phyloP scores from a whole-genome alignment of 108 stramenopile genomes.

The Cyclostephanos tholiformis region DNA sequence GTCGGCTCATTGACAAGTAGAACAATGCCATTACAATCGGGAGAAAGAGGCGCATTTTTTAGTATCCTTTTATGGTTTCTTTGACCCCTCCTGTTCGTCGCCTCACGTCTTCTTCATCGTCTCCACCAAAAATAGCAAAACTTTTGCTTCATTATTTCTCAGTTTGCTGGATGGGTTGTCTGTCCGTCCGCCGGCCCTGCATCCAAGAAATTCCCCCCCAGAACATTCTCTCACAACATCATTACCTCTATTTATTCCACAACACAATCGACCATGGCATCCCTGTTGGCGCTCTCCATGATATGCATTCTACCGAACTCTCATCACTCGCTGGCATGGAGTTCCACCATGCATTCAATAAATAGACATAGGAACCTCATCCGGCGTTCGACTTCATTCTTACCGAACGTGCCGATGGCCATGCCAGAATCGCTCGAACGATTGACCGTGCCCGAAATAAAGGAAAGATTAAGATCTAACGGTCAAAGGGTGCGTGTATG shows the following conservation, averaged over 20 bases:
- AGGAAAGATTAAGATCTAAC: constrained; percentile 17
- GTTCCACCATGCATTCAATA: neutral
- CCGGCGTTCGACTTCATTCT: neutral
- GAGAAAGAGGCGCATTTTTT: neutral
- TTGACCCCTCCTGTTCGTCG: neutral
- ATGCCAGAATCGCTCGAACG: neutral
- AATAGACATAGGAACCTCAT: neutral
- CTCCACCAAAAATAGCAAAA: too few species aligned
- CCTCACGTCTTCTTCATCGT: too few species aligned
- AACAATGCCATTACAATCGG: neutral
- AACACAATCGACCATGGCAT: constrained; percentile 4
- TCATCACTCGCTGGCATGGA: constrained; percentile 5
- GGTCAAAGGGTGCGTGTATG: constrained; percentile 25
- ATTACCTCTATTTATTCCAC: neutral
- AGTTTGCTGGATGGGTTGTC: too few species aligned
- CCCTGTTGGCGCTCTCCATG: constrained; percentile 1
- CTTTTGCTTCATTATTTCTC: too few species aligned
- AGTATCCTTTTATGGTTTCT: neutral
- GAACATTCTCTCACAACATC: too few species aligned
- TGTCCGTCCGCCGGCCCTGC: too few species aligned
- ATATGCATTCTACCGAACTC: constrained; percentile 2
- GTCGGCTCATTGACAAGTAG: neutral
- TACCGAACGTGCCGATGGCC: neutral
- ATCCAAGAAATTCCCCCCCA: too few species aligned
- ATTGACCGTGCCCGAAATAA: constrained; percentile 29